Evolutionary conservation across 148 eudicot genomes (phyloP), one percentile per base, ranked within the genome.

Genomic region (Rhododendron ovatum): DNA sequence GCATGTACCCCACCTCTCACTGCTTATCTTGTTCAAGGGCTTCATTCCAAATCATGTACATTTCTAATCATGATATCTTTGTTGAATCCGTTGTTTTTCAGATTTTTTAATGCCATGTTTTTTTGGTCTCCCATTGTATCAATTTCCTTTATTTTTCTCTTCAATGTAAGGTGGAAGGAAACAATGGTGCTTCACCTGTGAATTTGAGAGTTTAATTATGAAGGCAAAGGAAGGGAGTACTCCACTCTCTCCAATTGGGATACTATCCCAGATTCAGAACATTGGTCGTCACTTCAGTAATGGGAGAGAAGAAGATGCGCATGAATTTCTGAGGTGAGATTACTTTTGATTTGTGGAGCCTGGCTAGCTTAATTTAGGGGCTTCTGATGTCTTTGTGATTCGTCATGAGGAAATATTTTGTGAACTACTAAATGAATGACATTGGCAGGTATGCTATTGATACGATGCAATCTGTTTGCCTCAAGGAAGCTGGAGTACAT

Each of bases 221-320:
- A 92, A 89, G 89, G 93, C 90, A 57, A 94, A 92, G 88, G 93
- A 89, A 78, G 89, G 92, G 33, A 84, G 51, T 43, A 86, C 92
- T 87, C 91, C 95, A 80, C 81, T 91, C 41, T 94, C 98, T 85
- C 96, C 98, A 35, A 87, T 87, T 28, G 74, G 88, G 71, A 93
- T 96, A 86, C 81, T 96, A 37, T 94, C 96, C 65, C 93, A 94
- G 35, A 87, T 96, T 82, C 91, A 92, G 80, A 92, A 88, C 84
- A 93, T 90, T 20, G 95, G 98, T 75, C 88, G 96, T 87, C 91
- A 89, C 87, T 94, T 96, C 85, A 87, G 94, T 17, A 88, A 88
- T 89, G 98, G 98, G 69, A 91, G 91, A 87, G 91, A 96, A 89
- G 98, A 96, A 93, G 98, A 95, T 86, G 98, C 98, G 11, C 98